Percentiles rank a stretch among this genome's conserved stretches.
Evolutionary conservation across 176 grass and related monocot genomes (phyloP).

Genomic region (Oryza officinalis): DNA sequence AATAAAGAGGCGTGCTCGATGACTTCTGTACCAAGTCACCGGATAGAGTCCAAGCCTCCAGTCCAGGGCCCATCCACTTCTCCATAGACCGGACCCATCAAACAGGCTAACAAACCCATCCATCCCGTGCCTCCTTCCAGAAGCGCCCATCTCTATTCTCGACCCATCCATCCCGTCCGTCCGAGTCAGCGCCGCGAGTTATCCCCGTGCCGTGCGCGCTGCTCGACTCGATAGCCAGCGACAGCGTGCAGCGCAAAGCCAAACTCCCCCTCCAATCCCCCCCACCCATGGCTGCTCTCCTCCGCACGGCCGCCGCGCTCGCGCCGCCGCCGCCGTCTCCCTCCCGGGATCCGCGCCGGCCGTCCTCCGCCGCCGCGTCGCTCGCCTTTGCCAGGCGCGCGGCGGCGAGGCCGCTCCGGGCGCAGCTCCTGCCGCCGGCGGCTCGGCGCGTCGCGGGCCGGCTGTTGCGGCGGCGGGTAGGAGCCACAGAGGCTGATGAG

Average conservation of each 20-base stretch:
- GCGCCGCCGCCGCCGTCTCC: constrained; percentile 8
- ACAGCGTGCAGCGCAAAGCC: neutral
- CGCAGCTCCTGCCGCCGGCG: constrained; percentile 1
- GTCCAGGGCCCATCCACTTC: no score
- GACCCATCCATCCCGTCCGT: neutral
- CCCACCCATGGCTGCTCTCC: constrained; percentile 52
- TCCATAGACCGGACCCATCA: no score
- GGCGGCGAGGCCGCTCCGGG: constrained; percentile 26
- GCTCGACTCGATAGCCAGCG: neutral
- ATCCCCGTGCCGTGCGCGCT: neutral
- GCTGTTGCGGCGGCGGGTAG: constrained; percentile 17
- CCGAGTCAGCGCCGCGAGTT: neutral
- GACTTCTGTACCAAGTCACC: no score
- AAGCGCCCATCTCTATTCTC: neutral
- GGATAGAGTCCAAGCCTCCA: no score
- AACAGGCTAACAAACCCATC: no score
- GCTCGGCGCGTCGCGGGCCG: neutral
- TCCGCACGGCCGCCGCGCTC: constrained; percentile 50
- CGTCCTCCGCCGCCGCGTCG: neutral
- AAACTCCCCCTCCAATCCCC: neutral
- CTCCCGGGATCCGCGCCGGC: constrained; percentile 3
- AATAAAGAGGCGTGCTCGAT: no score
- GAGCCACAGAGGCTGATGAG: constrained; percentile 47
- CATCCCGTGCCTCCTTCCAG: neutral
- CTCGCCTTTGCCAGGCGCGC: constrained; percentile 22